phyloP scores from a whole-genome alignment of 176 grass and related monocot species.

The Zea luxurians region DNA sequence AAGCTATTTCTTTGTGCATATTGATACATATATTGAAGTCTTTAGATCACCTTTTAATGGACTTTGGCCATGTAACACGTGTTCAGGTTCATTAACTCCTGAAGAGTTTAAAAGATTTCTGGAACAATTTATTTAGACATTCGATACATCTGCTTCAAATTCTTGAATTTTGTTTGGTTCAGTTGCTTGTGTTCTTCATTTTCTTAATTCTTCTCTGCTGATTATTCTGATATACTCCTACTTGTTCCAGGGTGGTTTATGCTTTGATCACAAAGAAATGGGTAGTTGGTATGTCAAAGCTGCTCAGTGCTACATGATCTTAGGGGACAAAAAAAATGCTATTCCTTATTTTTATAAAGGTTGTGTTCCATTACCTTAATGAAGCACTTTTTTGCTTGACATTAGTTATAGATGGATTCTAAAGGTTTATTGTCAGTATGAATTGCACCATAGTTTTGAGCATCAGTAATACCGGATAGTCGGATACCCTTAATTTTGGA shows the following conservation, averaged over 20 bases:
- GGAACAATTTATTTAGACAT: not conserved
- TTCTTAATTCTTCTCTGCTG: conserved; percentile 23
- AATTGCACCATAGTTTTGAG: not conserved
- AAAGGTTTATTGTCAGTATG: not conserved
- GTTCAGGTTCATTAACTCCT: not conserved
- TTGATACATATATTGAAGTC: not conserved
- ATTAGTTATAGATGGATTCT: not conserved
- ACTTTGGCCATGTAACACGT: not conserved
- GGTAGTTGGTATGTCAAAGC: conserved; percentile 66
- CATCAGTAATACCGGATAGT: not conserved
- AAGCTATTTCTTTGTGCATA: conserved; percentile 3
- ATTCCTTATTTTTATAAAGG: conserved; percentile 83
- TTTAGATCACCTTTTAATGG: conserved; percentile 2
- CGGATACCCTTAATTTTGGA: conserved; percentile 22
- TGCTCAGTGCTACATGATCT: conserved; percentile 73
- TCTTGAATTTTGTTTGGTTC: not conserved
- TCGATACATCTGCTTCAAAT: not conserved
- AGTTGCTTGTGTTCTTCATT: not conserved
- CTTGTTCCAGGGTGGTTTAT: conserved; percentile 56
- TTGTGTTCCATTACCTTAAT: conserved; percentile 41
- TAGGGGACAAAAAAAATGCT: conserved; percentile 64
- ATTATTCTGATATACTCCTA: conserved; percentile 12
- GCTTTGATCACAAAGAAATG: conserved; percentile 30
- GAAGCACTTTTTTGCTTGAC: conserved; percentile 21
- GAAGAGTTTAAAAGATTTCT: conserved; percentile 12